Percentiles rank a stretch among this genome's conserved stretches.
phyloP scores from a whole-genome alignment of 306 rosid species.

The Lotus japonicus region DNA sequence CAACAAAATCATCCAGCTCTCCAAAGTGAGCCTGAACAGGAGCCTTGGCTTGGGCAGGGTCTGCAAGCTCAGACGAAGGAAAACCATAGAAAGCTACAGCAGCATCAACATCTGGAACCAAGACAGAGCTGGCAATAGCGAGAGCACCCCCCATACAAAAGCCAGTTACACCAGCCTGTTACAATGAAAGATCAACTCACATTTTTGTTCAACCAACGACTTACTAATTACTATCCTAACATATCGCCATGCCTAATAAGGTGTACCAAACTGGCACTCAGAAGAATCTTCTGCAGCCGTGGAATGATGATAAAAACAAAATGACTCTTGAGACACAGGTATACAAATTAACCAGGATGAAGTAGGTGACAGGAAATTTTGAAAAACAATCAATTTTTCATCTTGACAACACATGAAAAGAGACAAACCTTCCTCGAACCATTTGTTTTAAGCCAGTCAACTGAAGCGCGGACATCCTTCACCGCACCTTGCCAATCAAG shows the following conservation, averaged over 20 bases:
- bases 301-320: background rate
- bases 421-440: conserved; percentile 77
- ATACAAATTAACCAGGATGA: background rate
- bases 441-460: conserved; percentile 86
- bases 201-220: background rate
- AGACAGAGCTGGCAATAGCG: conserved; percentile 89
- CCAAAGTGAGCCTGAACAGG: conserved; percentile 98
- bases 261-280: background rate
- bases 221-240: background rate
- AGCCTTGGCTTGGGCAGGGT: conserved; percentile 80
- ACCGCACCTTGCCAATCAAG: conserved; percentile 99
- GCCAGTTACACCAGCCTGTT: conserved; percentile 91
- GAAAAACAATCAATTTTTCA: background rate
- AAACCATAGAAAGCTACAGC: conserved; percentile 90
- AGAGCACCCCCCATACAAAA: conserved; percentile 99
- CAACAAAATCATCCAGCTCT: conserved; percentile 77
- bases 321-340: background rate
- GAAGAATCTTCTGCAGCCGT: background rate
- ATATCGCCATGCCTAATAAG: background rate
- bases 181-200: conserved; percentile 9
- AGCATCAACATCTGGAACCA: conserved; percentile 77
- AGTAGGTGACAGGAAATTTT: background rate
- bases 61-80: conserved; percentile 87
- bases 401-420: conserved; percentile 14
- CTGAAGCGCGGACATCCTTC: conserved; percentile 77